Percentiles rank a stretch among this genome's conserved stretches.
phyloP scores from a whole-genome alignment of 192 early-diverging fungal species.

The Thamnidium elegans region DNA sequence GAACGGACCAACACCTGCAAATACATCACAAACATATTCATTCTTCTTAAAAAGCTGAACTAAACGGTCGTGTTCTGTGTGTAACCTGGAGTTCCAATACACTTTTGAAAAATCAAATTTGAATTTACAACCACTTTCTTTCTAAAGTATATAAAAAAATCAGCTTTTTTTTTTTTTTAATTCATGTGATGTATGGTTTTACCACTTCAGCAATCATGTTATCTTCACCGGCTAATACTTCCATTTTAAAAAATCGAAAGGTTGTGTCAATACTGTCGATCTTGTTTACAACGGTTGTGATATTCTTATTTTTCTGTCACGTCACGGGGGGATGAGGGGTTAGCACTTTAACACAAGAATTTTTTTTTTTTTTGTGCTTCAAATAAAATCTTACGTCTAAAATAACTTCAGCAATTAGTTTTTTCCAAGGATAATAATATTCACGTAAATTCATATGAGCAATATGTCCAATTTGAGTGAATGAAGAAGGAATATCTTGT shows the following conservation, averaged over 20 bases:
- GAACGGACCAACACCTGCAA: conserved; percentile 96
- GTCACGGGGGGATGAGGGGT: no score
- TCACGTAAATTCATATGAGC: conserved; percentile 97
- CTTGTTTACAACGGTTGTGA: conserved; percentile 96
- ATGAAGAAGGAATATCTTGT: conserved; percentile 50
- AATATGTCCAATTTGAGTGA: conserved; percentile 89
- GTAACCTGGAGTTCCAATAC: conserved; percentile 98
- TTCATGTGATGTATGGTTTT: not conserved
- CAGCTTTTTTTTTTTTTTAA: not conserved
- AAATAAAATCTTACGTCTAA: conserved; percentile 65
- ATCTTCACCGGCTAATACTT: conserved; percentile 86
- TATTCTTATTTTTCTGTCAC: conserved; percentile 78
- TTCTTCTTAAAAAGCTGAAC: conserved; percentile 68
- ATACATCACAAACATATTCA: conserved; percentile 87
- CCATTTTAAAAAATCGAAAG: conserved; percentile 96
- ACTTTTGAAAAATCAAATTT: conserved; percentile 94
- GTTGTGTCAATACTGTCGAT: conserved; percentile 91
- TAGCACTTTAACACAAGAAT: no score
- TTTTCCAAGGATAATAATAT: conserved; percentile 88
- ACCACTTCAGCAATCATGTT: conserved; percentile 88
- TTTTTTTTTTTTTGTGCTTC: no score
- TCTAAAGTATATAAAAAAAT: conserved; percentile 52
- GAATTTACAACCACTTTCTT: conserved; percentile 89
- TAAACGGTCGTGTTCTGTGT: conserved; percentile 89
- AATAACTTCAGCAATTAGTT: conserved; percentile 90